A percentile compares a stretch with the other conserved stretches of the same genome.
Evolutionary conservation across 352 stramenopile species (phyloP).

Genomic region (Globisporangium solare): DNA sequence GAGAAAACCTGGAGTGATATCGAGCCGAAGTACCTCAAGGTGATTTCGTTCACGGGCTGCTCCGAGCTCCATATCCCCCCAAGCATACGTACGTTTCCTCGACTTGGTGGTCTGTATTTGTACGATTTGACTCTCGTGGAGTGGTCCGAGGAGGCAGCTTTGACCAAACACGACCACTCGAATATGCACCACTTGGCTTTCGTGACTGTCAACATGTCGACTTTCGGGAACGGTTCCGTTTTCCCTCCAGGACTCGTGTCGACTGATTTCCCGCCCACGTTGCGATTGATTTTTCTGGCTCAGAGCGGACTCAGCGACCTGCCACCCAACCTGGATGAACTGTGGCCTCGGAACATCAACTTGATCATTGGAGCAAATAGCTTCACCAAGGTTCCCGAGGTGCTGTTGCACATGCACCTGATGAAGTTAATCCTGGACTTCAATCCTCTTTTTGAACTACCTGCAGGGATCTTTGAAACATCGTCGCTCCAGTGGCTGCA

Average conservation of each 20-base stretch:
- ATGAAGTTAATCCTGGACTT: conserved; percentile 1
- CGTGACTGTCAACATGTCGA: conserved; percentile 19
- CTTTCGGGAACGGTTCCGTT: background rate
- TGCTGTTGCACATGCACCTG: conserved; percentile 16
- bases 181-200: conserved; percentile 26
- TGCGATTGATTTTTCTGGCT: conserved; percentile 29
- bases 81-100: conserved; percentile 15
- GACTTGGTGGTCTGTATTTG: conserved; percentile 29
- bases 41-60: conserved; percentile 25
- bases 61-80: conserved; percentile 22
- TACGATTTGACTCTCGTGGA: conserved; percentile 32
- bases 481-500: conserved; percentile 3
- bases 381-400: conserved; percentile 18
- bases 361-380: conserved; percentile 19
- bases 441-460: conserved; percentile 5
- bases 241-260: conserved; percentile 33
- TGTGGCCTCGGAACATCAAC: conserved; percentile 19
- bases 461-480: conserved; percentile 8
- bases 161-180: conserved; percentile 24
- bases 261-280: conserved; percentile 20
- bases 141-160: conserved; percentile 22
- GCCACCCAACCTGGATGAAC: conserved; percentile 27
- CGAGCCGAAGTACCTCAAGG: conserved; percentile 15
- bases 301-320: conserved; percentile 28
- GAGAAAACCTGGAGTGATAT: conserved; percentile 9